A percentile compares a stretch with the other conserved stretches of the same genome.
phyloP scores from a whole-genome alignment of 495 filamentous ascomycete species.

The Rusavskia elegans region DNA sequence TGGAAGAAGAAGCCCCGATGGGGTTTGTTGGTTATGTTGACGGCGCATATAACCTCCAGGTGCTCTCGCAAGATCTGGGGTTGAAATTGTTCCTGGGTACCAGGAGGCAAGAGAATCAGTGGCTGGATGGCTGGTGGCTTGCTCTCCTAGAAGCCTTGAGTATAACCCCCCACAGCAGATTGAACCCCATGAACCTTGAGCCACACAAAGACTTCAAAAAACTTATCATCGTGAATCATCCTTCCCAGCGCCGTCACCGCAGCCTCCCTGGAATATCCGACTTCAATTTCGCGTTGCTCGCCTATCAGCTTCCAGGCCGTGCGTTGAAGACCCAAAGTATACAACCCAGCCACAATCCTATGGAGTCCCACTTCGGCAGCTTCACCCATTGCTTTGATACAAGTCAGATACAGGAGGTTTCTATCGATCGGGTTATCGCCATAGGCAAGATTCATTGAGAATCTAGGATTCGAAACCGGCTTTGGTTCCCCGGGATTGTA shows the following conservation, averaged over 20 bases:
- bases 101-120: too few relatives aligned
- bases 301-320: neutral
- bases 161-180: neutral
- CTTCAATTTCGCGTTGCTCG: neutral
- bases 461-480: neutral
- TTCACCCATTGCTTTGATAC: neutral
- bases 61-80: too few relatives aligned
- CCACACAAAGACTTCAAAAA: neutral
- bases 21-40: too few relatives aligned
- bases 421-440: neutral
- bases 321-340: neutral
- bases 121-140: too few relatives aligned
- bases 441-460: neutral
- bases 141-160: neutral
- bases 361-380: neutral
- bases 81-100: too few relatives aligned
- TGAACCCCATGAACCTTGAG: neutral
- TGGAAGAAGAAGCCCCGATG: too few relatives aligned
- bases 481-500: neutral
- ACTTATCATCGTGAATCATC: neutral
- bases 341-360: neutral
- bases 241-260: neutral
- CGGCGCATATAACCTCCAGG: too few relatives aligned
- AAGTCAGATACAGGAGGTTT: neutral
- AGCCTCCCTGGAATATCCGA: neutral